Evolutionary conservation across 495 filamentous ascomycete genomes (phyloP), one percentile per base, ranked within the genome.

Genomic region (Penicillium silybi): DNA sequence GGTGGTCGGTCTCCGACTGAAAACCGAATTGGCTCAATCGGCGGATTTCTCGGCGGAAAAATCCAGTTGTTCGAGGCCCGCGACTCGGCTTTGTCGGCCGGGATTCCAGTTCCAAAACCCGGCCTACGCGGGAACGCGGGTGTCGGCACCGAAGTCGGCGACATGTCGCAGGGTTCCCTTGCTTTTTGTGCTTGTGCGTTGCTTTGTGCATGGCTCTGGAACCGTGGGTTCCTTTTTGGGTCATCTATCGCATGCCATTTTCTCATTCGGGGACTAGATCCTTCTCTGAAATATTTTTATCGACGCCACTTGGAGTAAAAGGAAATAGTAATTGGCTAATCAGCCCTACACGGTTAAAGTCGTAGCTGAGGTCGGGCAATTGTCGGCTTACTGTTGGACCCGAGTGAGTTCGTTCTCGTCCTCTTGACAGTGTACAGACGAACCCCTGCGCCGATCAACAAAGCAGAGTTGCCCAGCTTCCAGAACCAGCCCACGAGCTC

Each of bases 391-490:
- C 4, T 3, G 8, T 13, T 32, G 29, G 10, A 13, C 29, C 13
- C 2, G 8, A 17, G 43, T 27, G 16, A 15, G 25, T 23, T 6
- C n/a, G 15, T 1, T 38, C n/a, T 7, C 37, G 29, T 13, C 29
- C 32, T 48, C 59, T 62, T 62, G 48, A 55, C 59, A 47, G 46
- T 50, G 50, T 57, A 29, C 27, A 8, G 27, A 29, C 23, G n/a
- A 52, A 58, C 37, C 59, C 59, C 48, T 58, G 55, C 42, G 59
- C 25, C 52, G 59, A 62, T 62, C 59, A 39, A 34, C 46, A n/a
- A 18, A 15, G 19, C 7, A 17, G 15, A 18, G 26, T 32, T 32
- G 29, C 10, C 37, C 37, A 39, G n/a, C 16, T 15, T 39, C 37
- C 18, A 2, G 22, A 6, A 3, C 22, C 22, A 23, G 22, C 22